Evolutionary conservation across 306 rosid species (phyloP).

Genomic region (Canavalia ensiformis): DNA sequence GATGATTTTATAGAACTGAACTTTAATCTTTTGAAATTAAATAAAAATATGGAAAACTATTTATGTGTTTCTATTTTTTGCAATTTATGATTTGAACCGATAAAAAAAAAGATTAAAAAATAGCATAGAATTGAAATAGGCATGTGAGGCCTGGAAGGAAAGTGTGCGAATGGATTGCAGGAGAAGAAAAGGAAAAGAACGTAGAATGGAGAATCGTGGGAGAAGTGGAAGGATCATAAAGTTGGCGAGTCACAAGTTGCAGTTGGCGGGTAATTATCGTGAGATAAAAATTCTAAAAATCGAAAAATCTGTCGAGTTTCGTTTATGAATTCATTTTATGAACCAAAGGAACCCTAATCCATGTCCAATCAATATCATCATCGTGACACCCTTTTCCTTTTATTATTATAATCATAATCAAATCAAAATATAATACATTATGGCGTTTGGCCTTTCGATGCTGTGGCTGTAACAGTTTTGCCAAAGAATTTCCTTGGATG

Average conservation of each 20-base stretch:
- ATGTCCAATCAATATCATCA: constrained; percentile 32
- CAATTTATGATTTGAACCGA: neutral
- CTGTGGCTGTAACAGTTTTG: neutral
- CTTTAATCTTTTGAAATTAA: no score
- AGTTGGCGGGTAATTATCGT: constrained; percentile 45
- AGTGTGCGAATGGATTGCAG: constrained; percentile 16
- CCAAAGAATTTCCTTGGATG: constrained; percentile 52
- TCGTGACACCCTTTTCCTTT: neutral
- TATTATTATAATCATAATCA: neutral
- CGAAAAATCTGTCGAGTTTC: neutral
- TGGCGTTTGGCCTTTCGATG: constrained; percentile 28
- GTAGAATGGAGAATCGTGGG: constrained; percentile 34
- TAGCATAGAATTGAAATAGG: constrained; percentile 12
- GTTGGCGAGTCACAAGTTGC: constrained; percentile 39
- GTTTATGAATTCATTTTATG: neutral
- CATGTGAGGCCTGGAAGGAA: neutral
- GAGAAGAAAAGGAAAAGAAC: neutral
- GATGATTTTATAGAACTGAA: no score
- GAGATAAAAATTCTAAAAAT: neutral
- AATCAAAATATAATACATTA: constrained; percentile 23
- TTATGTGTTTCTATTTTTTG: neutral
- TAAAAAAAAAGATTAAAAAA: neutral
- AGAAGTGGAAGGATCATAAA: constrained; percentile 39
- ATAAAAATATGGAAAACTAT: no score
- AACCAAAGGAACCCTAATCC: neutral